A percentile compares a stretch with the other conserved stretches of the same genome.
phyloP scores from a whole-genome alignment of 176 grass and related monocot species.

The Sorghum bicolor region Sorghum_bicolor_NCBIv3 NC_012873.2:59004501-59005000 shows the following conservation, averaged over 20 bases:
- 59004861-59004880: slow-evolving; percentile 8
- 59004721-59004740: slow-evolving; percentile 28
- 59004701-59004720: slow-evolving; percentile 6
- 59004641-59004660: background rate
- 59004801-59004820: slow-evolving; percentile 29
- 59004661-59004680: slow-evolving; percentile 22
- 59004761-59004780: slow-evolving; percentile 14
- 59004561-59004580: too few relatives aligned
- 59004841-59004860: background rate
- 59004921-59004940: slow-evolving; percentile 69
- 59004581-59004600: too few relatives aligned
- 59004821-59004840: slow-evolving; percentile 5
- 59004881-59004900: background rate
- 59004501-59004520: too few relatives aligned
- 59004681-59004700: background rate
- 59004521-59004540: too few relatives aligned
- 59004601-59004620: too few relatives aligned
- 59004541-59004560: too few relatives aligned
- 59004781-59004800: slow-evolving; percentile 49
- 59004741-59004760: slow-evolving; percentile 52
- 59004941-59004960: slow-evolving; percentile 95
- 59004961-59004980: slow-evolving; percentile 99
- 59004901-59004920: slow-evolving; percentile 34
- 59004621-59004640: too few relatives aligned
- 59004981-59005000: slow-evolving; percentile 97